phyloP scores from a whole-genome alignment of 305 asterid genomes.

The Fraxinus velutina region DNA sequence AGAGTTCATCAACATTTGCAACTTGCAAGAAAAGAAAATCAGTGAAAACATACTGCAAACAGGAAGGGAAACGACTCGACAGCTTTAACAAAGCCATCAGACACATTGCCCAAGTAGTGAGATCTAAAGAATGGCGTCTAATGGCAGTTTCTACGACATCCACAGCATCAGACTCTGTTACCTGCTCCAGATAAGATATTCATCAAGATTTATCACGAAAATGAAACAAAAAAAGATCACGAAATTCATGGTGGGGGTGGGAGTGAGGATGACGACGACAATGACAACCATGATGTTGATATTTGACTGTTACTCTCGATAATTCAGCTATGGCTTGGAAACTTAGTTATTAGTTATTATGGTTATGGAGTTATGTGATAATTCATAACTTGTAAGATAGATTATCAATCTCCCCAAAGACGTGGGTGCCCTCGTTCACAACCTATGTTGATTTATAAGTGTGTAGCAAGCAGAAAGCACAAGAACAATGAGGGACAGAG shows the following conservation, averaged over 20 bases:
- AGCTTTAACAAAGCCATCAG: conserved; percentile 86
- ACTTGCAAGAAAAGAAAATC: neutral
- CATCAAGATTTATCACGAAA: conserved; percentile 2
- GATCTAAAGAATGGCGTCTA: conserved; percentile 61
- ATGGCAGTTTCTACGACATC: conserved; percentile 74
- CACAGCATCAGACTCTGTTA: conserved; percentile 85
- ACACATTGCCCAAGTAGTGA: conserved; percentile 84
- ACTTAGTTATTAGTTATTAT: neutral
- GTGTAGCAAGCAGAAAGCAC: neutral
- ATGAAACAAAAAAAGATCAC: neutral
- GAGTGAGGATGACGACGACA: neutral
- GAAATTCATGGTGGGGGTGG: neutral
- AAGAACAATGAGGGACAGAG: neutral
- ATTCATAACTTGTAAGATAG: neutral
- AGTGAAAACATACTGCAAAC: conserved; percentile 64
- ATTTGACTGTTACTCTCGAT: neutral
- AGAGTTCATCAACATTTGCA: conserved; percentile 16
- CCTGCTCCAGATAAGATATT: conserved; percentile 51
- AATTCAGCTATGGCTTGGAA: neutral
- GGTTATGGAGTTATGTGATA: neutral
- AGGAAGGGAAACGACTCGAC: conserved; percentile 82
- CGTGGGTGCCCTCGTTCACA: neutral
- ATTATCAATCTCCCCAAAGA: neutral
- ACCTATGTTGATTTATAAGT: neutral
- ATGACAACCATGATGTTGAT: neutral